phyloP scores from a whole-genome alignment of 192 early-diverging fungal species.

The Spizellomyces sp. region DNA sequence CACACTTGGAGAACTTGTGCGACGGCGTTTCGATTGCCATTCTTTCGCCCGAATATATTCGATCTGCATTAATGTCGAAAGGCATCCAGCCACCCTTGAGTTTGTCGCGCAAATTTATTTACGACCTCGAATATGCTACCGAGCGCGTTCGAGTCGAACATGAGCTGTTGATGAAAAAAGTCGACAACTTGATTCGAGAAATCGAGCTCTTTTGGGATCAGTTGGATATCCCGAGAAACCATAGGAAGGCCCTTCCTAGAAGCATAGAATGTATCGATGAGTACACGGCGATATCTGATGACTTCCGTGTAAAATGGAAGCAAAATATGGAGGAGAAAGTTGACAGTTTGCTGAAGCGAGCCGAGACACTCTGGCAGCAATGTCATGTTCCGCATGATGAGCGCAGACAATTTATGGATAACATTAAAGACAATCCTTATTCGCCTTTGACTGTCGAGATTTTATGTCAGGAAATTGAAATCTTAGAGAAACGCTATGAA shows the following conservation, averaged over 20 bases:
- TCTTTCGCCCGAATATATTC: too few species aligned
- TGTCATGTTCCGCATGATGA: slow-evolving; percentile 32
- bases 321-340: slow-evolving; percentile 41
- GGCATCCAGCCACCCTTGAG: background rate
- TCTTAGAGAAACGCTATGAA: slow-evolving; percentile 27
- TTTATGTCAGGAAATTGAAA: slow-evolving; percentile 29
- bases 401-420: slow-evolving; percentile 20
- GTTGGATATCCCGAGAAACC: slow-evolving; percentile 13
- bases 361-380: slow-evolving; percentile 41
- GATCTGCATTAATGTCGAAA: background rate
- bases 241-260: slow-evolving; percentile 9
- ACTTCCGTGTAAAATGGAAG: slow-evolving; percentile 34
- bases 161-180: background rate
- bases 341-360: slow-evolving; percentile 25
- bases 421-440: slow-evolving; percentile 40
- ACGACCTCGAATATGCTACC: background rate
- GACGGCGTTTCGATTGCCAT: too few species aligned
- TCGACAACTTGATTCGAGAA: slow-evolving; percentile 27
- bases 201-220: slow-evolving; percentile 43
- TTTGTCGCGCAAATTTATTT: background rate
- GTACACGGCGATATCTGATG: slow-evolving; percentile 36
- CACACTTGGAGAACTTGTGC: background rate
- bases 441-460: slow-evolving; percentile 35
- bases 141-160: background rate
- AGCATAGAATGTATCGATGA: slow-evolving; percentile 31